These are phyloP conservation scores for Boletus pseudopeckii DNA, from an alignment of 768 basidiomycete genomes.

Conservation along the genomic window DNA sequence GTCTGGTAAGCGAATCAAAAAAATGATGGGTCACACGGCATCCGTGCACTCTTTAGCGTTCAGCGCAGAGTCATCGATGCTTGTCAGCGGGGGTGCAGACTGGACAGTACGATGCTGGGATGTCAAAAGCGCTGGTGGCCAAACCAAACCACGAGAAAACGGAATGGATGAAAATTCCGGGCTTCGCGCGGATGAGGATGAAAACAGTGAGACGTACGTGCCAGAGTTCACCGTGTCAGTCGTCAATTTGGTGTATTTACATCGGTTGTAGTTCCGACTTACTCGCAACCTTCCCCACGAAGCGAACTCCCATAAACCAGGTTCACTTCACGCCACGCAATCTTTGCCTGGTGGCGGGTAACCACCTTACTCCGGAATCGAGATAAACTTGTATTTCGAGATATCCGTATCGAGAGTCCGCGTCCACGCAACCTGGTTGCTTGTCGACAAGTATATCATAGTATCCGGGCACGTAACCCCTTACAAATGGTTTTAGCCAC, in stretches of 20 bases:
- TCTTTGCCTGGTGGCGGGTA: constrained; percentile 84
- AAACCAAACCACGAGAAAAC: constrained; percentile 56
- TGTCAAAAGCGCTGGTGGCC: constrained; percentile 75
- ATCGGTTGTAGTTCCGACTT: constrained; percentile 64
- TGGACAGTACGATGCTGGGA: constrained; percentile 99
- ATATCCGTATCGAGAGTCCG: neutral
- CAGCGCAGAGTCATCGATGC: constrained; percentile 84
- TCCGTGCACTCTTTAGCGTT: constrained; percentile 90
- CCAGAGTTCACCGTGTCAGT: neutral
- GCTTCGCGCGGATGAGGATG: constrained; percentile 43
- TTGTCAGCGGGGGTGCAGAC: constrained; percentile 90
- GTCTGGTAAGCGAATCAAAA: constrained; percentile 92
- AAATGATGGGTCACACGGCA: constrained; percentile 90
- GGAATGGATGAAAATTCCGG: constrained; percentile 38
- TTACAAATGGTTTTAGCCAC: neutral
- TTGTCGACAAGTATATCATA: neutral
- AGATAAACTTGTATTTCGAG: constrained; percentile 32
- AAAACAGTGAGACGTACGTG: constrained; percentile 69
- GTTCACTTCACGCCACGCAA: constrained; percentile 95
- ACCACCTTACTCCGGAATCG: constrained; percentile 58
- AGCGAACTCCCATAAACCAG: constrained; percentile 89
- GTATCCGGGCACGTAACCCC: neutral
- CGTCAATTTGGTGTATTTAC: neutral
- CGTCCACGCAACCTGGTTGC: neutral
- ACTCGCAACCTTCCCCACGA: constrained; percentile 89